phyloP scores from a whole-genome alignment of 2,329 filamentous ascomycete genomes.

The Aspergillus sp. region DNA sequence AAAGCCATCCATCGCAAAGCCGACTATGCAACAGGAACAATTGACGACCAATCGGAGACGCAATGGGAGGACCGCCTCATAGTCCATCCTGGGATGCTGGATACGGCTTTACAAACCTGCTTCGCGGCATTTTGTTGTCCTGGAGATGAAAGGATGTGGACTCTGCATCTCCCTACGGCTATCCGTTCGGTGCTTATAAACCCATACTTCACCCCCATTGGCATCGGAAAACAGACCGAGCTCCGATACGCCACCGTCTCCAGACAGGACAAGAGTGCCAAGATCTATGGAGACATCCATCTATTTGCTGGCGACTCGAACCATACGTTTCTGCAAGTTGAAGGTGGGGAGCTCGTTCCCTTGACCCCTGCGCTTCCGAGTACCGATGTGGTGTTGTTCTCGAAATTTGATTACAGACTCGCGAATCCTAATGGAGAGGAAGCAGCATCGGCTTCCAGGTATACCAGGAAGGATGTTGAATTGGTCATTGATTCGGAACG shows the following conservation, averaged over 20 bases:
- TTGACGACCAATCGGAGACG: slow-evolving; percentile 1
- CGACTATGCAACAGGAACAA: slow-evolving; percentile 14
- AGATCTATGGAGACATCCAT: background rate
- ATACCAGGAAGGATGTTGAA: background rate
- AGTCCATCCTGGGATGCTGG: slow-evolving; percentile 13
- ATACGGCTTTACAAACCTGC: slow-evolving; percentile 13
- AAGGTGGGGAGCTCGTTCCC: slow-evolving; percentile 5
- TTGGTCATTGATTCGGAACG: slow-evolving; percentile 4
- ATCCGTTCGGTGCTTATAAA: slow-evolving; percentile 7
- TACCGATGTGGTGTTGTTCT: slow-evolving; percentile 7
- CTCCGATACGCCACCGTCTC: background rate
- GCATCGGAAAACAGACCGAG: background rate
- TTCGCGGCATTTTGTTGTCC: slow-evolving; percentile 11
- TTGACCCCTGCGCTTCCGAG: slow-evolving; percentile 4
- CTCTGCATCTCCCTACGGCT: slow-evolving; percentile 10
- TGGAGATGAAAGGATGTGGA: slow-evolving; percentile 12
- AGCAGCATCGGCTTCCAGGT: background rate
- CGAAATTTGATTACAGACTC: slow-evolving; percentile 1
- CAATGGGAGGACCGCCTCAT: background rate
- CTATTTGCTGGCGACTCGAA: background rate
- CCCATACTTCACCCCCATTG: slow-evolving; percentile 1
- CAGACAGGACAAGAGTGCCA: background rate
- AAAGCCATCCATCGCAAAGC: slow-evolving; percentile 11
- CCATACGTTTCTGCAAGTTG: slow-evolving; percentile 7
- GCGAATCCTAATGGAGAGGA: slow-evolving; percentile 3